A percentile compares a stretch with the other conserved stretches of the same genome.
These are phyloP conservation scores for Pseudocercospora macadamiae DNA, from an alignment of 2,329 filamentous ascomycete species.

Conservation along the genomic window DNA sequence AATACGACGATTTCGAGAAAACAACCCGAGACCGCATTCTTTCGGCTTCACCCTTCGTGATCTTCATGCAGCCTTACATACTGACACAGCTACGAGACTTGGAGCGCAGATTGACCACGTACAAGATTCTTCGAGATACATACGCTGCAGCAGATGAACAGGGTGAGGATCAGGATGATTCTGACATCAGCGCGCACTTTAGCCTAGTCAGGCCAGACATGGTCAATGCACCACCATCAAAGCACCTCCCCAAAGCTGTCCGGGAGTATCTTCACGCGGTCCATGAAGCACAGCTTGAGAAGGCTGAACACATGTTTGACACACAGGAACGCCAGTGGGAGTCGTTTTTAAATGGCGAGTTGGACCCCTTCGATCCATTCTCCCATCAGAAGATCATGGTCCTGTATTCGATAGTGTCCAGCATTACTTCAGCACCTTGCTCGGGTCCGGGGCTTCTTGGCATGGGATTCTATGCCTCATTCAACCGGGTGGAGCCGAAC, in stretches of 20 bases:
- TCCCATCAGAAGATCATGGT: slow-evolving; percentile 96
- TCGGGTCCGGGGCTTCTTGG: slow-evolving; percentile 87
- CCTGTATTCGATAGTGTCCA: slow-evolving; percentile 91
- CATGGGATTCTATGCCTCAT: slow-evolving; percentile 84
- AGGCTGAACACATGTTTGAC: slow-evolving; percentile 88
- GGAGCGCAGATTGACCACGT: slow-evolving; percentile 78
- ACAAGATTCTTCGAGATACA: slow-evolving; percentile 82
- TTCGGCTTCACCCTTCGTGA: slow-evolving; percentile 94
- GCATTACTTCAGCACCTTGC: slow-evolving; percentile 89
- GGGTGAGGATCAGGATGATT: slow-evolving; percentile 40
- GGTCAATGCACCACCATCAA: slow-evolving; percentile 83
- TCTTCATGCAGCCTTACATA: slow-evolving; percentile 90
- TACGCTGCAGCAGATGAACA: slow-evolving; percentile 47
- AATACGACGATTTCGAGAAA: slow-evolving; percentile 92
- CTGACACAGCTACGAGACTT: slow-evolving; percentile 90
- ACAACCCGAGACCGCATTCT: slow-evolving; percentile 92
- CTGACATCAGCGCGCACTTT: slow-evolving; percentile 60
- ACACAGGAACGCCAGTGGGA: slow-evolving; percentile 97
- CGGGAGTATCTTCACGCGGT: slow-evolving; percentile 93
- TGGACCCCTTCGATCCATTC: slow-evolving; percentile 90
- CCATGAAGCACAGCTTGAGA: slow-evolving; percentile 95
- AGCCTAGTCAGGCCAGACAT: slow-evolving; percentile 93
- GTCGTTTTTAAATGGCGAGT: slow-evolving; percentile 84
- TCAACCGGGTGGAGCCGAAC: slow-evolving; percentile 72
- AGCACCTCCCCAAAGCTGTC: slow-evolving; percentile 83